Evolutionary conservation across 2,329 filamentous ascomycete species (phyloP).

Genomic region (Aspergillus sp.): DNA sequence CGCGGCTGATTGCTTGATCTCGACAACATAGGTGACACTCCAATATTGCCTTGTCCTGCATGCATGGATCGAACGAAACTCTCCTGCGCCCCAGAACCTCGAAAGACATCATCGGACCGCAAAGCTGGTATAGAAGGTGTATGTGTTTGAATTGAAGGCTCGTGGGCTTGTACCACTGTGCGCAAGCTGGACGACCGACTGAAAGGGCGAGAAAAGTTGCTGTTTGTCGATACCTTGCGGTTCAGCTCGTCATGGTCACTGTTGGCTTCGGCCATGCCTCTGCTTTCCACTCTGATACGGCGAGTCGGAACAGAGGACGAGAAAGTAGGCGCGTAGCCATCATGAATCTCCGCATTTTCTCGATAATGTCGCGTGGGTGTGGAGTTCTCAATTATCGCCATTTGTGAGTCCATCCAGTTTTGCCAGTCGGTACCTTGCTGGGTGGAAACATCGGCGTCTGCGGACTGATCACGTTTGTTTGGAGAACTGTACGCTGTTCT

Average conservation of each 20-base stretch:
- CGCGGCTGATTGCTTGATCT: slow-evolving; percentile 22
- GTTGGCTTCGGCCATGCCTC: not conserved
- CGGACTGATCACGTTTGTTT: slow-evolving; percentile 15
- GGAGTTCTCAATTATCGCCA: slow-evolving; percentile 31
- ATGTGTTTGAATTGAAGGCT: not conserved
- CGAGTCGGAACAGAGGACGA: not conserved
- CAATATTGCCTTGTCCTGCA: slow-evolving; percentile 1
- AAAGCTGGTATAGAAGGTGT: slow-evolving; percentile 5
- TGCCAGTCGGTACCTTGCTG: slow-evolving; percentile 38
- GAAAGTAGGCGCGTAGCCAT: slow-evolving; percentile 22
- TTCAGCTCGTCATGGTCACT: not conserved
- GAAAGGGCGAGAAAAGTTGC: slow-evolving; percentile 40
- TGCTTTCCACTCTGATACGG: not conserved
- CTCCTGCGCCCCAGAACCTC: not conserved
- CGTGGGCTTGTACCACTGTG: slow-evolving; percentile 18
- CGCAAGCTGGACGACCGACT: slow-evolving; percentile 33
- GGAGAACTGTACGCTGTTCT: slow-evolving; percentile 33
- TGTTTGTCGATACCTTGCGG: slow-evolving; percentile 18
- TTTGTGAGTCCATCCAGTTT: slow-evolving; percentile 39
- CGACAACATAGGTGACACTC: slow-evolving; percentile 25
- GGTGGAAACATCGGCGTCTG: slow-evolving; percentile 1
- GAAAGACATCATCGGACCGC: not conserved
- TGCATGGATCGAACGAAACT: slow-evolving; percentile 2
- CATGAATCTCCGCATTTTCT: slow-evolving; percentile 40
- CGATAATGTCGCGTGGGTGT: slow-evolving; percentile 35